Base-by-base conservation (phyloP, 768 basidiomycete species). In the Hemileccinum impolitum region DNA sequence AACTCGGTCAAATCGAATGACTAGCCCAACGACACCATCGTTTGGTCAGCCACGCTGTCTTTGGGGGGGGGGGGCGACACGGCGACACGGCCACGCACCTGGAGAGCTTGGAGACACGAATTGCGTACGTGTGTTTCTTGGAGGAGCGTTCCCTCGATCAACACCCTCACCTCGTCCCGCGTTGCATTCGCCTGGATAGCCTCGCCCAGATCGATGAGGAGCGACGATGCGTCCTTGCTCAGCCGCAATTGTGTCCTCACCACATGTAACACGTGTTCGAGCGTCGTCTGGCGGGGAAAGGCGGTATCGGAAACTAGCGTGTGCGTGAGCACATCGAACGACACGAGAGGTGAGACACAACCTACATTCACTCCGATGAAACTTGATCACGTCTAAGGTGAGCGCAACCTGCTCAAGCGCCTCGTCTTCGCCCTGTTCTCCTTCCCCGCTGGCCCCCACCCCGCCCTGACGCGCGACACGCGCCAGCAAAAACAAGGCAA, bases 1-100 rank as follows among this genome's bases (percentile, higher is more conserved):
- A 92, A 65, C 41, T 98, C 95, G 0, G 94, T 97, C 40, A 98
- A 67, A 68, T 98, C 96, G 55, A 98, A 87, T 0, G 94, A 87
- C 91, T 97, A 26, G 4, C 17, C 28, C 28, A 28, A n/a, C 36
- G 17, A n/a, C 23, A 23, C 23, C 3, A 23, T 6, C 18, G 36
- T 11, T 37, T 8, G 18, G 37, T 12, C 17, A 23, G 23, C 6
- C n/a, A n/a, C n/a, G n/a, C n/a, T n/a, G n/a, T n/a, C n/a, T 23
- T 3, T 23, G 23, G 6, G 6, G 23, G 6, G 6, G 6, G 6
- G 23, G 23, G 23, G 6, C 23, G 23, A 23, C 23, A 23, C 23
- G 23, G n/a, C n/a, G n/a, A 3, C 23, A 23, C 23, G 23, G 6
- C 10, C 3, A 42, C 72, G 21, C 40, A 92, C 94, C 78, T 94